Percentiles rank a stretch among this genome's conserved stretches.
phyloP scores from a whole-genome alignment of 2,329 filamentous ascomycete species.

The Cladobotryum protrusum region DNA sequence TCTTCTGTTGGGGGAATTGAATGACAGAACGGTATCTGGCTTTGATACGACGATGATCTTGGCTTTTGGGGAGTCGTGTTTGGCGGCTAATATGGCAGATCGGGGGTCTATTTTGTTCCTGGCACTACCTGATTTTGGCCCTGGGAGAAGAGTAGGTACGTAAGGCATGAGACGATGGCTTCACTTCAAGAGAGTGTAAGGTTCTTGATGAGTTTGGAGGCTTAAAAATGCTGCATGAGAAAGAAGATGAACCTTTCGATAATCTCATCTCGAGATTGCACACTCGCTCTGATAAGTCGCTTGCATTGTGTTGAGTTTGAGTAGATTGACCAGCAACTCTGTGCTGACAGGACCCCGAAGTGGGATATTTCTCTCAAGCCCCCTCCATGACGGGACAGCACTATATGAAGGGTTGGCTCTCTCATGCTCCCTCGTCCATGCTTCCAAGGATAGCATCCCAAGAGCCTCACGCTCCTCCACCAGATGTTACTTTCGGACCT shows the following conservation, averaged over 20 bases:
- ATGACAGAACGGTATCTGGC: constrained; percentile 50
- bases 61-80: constrained; percentile 37
- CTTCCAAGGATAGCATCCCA: constrained; percentile 58
- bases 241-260: constrained; percentile 28
- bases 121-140: constrained; percentile 42
- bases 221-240: constrained; percentile 19
- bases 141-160: constrained; percentile 28
- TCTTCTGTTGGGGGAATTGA: constrained; percentile 39
- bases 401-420: constrained; percentile 47
- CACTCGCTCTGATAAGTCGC: constrained; percentile 16
- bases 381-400: constrained; percentile 38
- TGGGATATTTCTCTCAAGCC: too few species aligned
- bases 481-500: constrained; percentile 31
- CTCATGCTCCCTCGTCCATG: constrained; percentile 62
- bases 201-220: constrained; percentile 35
- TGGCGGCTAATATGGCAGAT: constrained; percentile 50
- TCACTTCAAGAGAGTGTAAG: constrained; percentile 59
- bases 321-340: too few species aligned
- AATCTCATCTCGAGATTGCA: constrained; percentile 26
- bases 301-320: constrained; percentile 7
- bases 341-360: too few species aligned
- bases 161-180: constrained; percentile 48
- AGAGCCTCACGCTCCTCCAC: constrained; percentile 51
- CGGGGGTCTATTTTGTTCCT: constrained; percentile 63
- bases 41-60: constrained; percentile 53